Evolutionary conservation across 2,329 filamentous ascomycete genomes (phyloP), one percentile per base, ranked within the genome.

Genomic region (Pseudopyricularia javanii): DNA sequence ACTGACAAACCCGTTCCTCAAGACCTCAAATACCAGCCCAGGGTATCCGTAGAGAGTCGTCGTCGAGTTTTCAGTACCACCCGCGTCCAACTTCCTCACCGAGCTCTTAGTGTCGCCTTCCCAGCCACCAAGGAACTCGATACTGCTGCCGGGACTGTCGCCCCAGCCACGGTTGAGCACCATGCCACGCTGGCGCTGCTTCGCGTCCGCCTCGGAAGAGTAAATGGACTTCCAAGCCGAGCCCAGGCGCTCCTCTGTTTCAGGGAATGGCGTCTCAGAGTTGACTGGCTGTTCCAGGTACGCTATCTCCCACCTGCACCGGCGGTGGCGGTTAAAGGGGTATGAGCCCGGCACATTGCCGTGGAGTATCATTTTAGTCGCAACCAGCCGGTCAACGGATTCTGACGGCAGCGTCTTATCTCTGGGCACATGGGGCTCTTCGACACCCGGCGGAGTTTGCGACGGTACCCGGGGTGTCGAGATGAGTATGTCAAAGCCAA

Each of bases 321-420:
- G 82, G 17, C 91, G 83, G 66, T 97, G 90, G 4, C 93, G 82
- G 68, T 98, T 97, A 71, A 98, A 98, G 11, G 91, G 88, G 65
- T 96, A 97, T 1, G 90, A 95, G 0, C 93, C 93, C 1, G 93
- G 93, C 2, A 97, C 83, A 61, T 98, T 98, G 45, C 87, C 89
- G 66, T 98, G 93, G 2, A 98, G 75, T 17, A 97, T 81, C n/a
- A 98, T 66, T 64, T 97, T 97, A 0, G 88, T 93, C 6, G 87
- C 91, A 1, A 93, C 88, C 11, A 95, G 75, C 40, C 85, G 82
- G 54, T 88, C 82, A 0, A 78, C 67, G 2, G 67, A 68, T 34
- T 69, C 68, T 3, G 35, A 51, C 2, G 37, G 26, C 5, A 51
- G 24, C 2, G 22, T 45, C 37, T 40, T 1, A 64, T 68, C 56